Evolutionary conservation across 192 early-diverging fungal species (phyloP), one percentile per base, ranked within the genome.

Genomic region (Powellomyces hirtus): DNA sequence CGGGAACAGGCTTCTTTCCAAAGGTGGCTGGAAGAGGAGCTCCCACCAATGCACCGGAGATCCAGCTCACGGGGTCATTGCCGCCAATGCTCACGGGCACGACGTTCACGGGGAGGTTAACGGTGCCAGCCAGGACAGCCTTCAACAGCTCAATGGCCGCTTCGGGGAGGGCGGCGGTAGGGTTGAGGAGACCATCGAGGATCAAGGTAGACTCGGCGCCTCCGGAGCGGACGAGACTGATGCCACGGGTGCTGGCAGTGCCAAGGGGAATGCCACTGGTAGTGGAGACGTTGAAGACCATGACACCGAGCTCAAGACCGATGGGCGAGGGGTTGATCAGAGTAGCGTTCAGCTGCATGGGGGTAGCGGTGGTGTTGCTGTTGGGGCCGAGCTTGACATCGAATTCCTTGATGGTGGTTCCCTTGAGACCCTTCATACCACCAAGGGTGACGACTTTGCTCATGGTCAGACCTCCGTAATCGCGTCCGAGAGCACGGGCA

Each of bases 391-490:
- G 57, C 5, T 26, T 29, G 37, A 63, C 68, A 18, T 63, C 16
- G 58, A 75, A 75, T 30, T 66, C 52, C 14, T 57, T 37, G 46
- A 75, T 61, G 22, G 30, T 30, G 13, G 64, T 59, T 8, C 65
- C 65, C 55, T 65, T 22, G 45, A 75, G 63, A 24, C 57, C 61
- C 38, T 37, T 46, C 57, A 75, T 71, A 14, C 74, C 74, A 18
- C 60, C 38, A 6, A 71, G 10, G 6, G 52, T 67, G 27, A 78
- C 64, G 16, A 57, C 45, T 60, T 78, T 78, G 71, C 69, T 62
- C 46, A 78, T 49, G 5, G 51, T 68, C 14, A 78, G 52, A 29
- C 69, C 73, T 6, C 53, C 70, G 76, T 75, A 69, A 49, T 64
- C 71, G 42, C 73, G 33, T n/a, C 71, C 71, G n/a, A 78, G 30